Base-by-base conservation (phyloP, 2,329 filamentous ascomycete genomes). In the Exophiala viscosa region DNA sequence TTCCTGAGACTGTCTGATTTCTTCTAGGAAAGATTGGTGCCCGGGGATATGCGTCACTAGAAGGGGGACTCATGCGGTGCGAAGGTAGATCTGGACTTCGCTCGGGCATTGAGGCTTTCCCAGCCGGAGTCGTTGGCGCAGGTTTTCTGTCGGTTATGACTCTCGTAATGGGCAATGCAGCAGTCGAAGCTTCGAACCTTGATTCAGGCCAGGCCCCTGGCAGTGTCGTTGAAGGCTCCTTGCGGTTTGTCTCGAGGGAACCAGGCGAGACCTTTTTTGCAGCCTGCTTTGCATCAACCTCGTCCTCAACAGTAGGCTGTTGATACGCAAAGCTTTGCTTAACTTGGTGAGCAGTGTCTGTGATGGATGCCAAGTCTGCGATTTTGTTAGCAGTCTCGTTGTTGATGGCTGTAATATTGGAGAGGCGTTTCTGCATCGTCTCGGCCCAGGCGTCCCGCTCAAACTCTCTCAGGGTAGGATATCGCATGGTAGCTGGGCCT, bases 1-100 rank as follows among this genome's bases (percentile, higher is more conserved):
- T 54, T 39, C 59, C 56, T 17, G 57, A 59, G 42, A 66, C 57
- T 38, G 64, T 65, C 40, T 63, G 66, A 31, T 53, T 43, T 47
- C 55, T 56, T 42, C 39, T 54, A 11, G 49, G 53, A 28, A 52
- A 48, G 23, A 34, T 31, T 11, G 48, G 17, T 43, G 28, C 35
- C 10, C 45, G 45, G 28, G 33, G 13, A 15, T 52, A 49, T n/a
- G 20, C 38, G 33, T 32, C 36, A 20, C 31, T 42, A 11, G 45
- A 31, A 6, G 53, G 49, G n/a, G 41, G 42, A 35, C 33, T 36
- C 20, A 40, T n/a, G 7, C 48, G 48, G 7, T 48, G 41, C 11
- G 45, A 50, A 34, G 49, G 31, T 28, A 17, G 43, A 32, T 18
- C 44, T 34, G 36, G 41, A 31, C 8, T 45, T 17, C 14, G 33